Conservation (phyloP, 2,329 filamentous ascomycete genomes). For the Eutypella sp. region DNA sequence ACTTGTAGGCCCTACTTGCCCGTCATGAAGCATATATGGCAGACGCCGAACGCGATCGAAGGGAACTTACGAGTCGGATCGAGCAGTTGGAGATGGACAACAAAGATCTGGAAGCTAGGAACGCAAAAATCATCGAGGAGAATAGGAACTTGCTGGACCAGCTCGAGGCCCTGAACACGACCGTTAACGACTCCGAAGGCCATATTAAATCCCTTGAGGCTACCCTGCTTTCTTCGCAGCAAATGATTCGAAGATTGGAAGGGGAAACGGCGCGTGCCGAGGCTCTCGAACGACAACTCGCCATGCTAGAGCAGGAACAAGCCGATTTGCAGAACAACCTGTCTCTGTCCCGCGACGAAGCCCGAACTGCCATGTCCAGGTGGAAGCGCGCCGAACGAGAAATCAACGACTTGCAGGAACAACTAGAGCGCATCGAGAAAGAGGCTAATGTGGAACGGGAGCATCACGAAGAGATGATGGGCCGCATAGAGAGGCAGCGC, state of each 20-base stretch:
- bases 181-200: constrained; percentile 73
- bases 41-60: constrained; percentile 81
- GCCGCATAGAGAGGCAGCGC: constrained; percentile 77
- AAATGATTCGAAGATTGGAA: constrained; percentile 70
- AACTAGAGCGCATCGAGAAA: constrained; percentile 82
- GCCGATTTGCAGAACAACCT: constrained; percentile 64
- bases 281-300: constrained; percentile 75
- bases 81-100: constrained; percentile 72
- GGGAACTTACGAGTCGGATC: constrained; percentile 66
- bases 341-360: constrained; percentile 64
- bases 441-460: constrained; percentile 77
- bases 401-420: constrained; percentile 73
- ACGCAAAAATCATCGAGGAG: constrained; percentile 74
- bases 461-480: constrained; percentile 74
- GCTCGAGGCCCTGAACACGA: constrained; percentile 76
- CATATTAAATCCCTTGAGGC: constrained; percentile 73
- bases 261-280: constrained; percentile 68
- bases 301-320: constrained; percentile 77
- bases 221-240: constrained; percentile 71
- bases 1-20: constrained; percentile 77
- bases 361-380: constrained; percentile 70
- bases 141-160: constrained; percentile 78
- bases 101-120: constrained; percentile 66
- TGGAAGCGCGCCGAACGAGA: constrained; percentile 83
- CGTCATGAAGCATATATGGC: constrained; percentile 94